phyloP scores from a whole-genome alignment of 441 rosid genomes.

The Pelargonium cotyledonis region DNA sequence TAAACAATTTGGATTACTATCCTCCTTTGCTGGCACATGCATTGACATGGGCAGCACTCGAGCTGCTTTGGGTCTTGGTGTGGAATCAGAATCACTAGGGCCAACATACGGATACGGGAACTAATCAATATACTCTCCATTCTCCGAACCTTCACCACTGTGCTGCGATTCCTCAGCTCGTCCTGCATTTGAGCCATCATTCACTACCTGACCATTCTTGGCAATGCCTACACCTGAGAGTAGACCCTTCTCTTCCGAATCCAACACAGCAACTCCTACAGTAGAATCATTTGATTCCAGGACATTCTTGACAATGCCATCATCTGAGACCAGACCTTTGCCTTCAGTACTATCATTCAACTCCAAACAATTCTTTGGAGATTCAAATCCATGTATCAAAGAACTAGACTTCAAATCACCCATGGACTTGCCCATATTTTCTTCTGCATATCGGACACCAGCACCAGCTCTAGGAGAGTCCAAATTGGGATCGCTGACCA shows the following conservation, averaged over 20 bases:
- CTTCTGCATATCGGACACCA: neutral
- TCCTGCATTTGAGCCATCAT: neutral
- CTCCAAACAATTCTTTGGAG: neutral
- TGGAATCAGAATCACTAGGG: conserved; percentile 8
- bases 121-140: conserved; percentile 23
- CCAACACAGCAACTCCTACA: neutral
- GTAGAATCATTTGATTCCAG: neutral
- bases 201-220: neutral
- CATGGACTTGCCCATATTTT: conserved; percentile 10
- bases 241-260: neutral
- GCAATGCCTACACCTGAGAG: neutral
- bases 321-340: neutral
- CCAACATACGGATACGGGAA: conserved; percentile 20
- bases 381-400: neutral
- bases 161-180: neutral
- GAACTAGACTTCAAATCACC: conserved; percentile 12
- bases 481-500: neutral
- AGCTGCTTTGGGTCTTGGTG: neutral
- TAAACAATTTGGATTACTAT: neutral
- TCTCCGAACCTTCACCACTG: conserved; percentile 1
- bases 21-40: neutral
- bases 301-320: neutral
- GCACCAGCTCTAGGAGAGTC: neutral
- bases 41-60: neutral
- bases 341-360: neutral